Evolutionary conservation across 306 rosid species (phyloP), one percentile per base, ranked within the genome.

Genomic region (Fragaria vesca): DNA sequence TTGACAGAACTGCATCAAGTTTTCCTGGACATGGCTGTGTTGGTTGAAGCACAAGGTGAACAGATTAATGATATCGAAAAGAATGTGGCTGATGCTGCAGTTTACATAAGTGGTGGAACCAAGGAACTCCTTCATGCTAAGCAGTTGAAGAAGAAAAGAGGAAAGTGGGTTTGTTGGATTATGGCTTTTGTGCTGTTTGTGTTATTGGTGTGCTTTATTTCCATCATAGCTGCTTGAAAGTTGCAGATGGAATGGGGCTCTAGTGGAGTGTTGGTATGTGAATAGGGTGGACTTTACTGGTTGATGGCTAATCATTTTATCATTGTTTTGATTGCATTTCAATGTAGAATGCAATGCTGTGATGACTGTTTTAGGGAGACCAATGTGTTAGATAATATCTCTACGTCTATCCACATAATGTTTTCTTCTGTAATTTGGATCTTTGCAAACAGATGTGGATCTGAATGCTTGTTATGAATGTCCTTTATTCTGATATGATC

Each of bases 1-100:
- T 78, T 78, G 71, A 70, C 20, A 46, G 81, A 78, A 63, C 71
- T 78, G 3, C 81, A 78, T 60, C 81, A 78, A 57, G 71, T 78
- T 46, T 71, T 78, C 70, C 50, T 78, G 4, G 81, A 78, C 26
- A 78, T 78, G 81, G 81, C 76, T 6, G 63, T 78, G 52, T 38
- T 73, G 74, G 73, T 79, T 26, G 78, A 73, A 65, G 13, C 71
- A 54, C 81, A 78, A 60, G 81, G 81, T 28, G 82, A 63, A 21
- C 66, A 52, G 65, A 38, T 72, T 65, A 32, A 79, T 51, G 55
- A 73, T 63, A 63, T 79, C 13, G 78, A 79, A 21, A 61, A 62
- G 73, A 72, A 79, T 51, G 67, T 73, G 68, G 48, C 32, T 30
- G 36, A 26, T 51, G 82, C 73, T 62, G 78, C 55, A 5, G 66